Evolutionary conservation across 345 rosid genomes (phyloP).

Genomic region (Salix purpurea): DNA sequence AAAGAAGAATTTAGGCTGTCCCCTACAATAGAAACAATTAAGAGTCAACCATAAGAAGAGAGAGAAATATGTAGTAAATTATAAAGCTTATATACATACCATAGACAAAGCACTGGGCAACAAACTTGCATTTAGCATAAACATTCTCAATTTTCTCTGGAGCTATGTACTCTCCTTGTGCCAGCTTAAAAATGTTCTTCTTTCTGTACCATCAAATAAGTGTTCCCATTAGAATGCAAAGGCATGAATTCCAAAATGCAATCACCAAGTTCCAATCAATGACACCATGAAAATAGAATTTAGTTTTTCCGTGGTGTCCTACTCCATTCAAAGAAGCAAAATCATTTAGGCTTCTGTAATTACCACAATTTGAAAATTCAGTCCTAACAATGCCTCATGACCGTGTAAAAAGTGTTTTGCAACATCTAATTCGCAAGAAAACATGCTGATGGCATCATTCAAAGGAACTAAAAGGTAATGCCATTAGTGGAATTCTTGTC

Average conservation of each 20-base stretch:
- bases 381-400: too few species aligned
- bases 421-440: neutral
- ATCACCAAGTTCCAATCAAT: neutral
- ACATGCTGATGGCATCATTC: neutral
- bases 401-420: neutral
- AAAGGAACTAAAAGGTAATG: neutral
- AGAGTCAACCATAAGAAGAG: constrained; percentile 8
- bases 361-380: neutral
- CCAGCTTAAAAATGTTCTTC: constrained; percentile 96
- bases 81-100: constrained; percentile 39
- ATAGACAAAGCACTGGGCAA: constrained; percentile 76
- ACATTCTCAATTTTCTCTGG: constrained; percentile 98
- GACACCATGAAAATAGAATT: neutral
- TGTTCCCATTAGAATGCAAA: neutral
- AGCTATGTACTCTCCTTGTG: constrained; percentile 99
- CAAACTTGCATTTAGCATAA: constrained; percentile 79
- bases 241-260: neutral
- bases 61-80: neutral
- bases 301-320: neutral
- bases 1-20: constrained; percentile 88
- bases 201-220: constrained; percentile 49
- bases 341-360: neutral
- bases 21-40: constrained; percentile 41
- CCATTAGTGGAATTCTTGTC: neutral
- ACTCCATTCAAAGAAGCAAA: neutral